Evolutionary conservation across 306 rosid genomes (phyloP), one percentile per base, ranked within the genome.

Genomic region (Dryas drummondii): DNA sequence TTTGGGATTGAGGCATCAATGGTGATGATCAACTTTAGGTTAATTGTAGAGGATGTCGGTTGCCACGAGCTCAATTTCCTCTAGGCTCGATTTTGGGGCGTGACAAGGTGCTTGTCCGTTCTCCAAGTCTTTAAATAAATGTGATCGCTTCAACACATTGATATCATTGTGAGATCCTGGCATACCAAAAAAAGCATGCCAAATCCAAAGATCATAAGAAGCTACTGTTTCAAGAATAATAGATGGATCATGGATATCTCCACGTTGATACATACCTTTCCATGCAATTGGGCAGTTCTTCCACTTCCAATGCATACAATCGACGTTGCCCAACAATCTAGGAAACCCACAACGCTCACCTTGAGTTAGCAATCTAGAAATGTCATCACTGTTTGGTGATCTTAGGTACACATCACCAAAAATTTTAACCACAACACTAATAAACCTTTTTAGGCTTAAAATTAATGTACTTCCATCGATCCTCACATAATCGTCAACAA

Each of bases 231-330:
- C 54, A 4, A 72, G 22, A 22, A 56, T 72, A 42, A 72, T 72
- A 8, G 22, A 27, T 17, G 42, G 65, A 8, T 55, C 19, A 17
- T 19, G 14, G 7, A n/a, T 6, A 5, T 19, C 46, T 4, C 19
- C 41, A 16, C 5, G 48, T 45, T 45, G 15, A 12, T 71, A 55
- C 42, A 17, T 22, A 7, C 53, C 42, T 71, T 72, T 7, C 54
- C 66, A 71, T 9, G 66, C 6, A 44, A 10, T n/a, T 16, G 53
- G 45, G 17, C 54, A 71, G 17, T 56, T 71, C 13, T 56, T 42
- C 75, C 55, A 71, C 49, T 7, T 22, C 75, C 22, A 71, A 19
- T 74, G 51, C 71, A 63, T 74, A 41, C 16, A 63, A 4, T 63
- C 78, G 6, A 74, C 7, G 12, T 45, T 50, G 1, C 63, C 63